These are phyloP conservation scores for Physcomitrellopsis africana DNA, from an alignment of 225 moss, liverwort and hornwort genomes.

Conservation along the genomic window DNA sequence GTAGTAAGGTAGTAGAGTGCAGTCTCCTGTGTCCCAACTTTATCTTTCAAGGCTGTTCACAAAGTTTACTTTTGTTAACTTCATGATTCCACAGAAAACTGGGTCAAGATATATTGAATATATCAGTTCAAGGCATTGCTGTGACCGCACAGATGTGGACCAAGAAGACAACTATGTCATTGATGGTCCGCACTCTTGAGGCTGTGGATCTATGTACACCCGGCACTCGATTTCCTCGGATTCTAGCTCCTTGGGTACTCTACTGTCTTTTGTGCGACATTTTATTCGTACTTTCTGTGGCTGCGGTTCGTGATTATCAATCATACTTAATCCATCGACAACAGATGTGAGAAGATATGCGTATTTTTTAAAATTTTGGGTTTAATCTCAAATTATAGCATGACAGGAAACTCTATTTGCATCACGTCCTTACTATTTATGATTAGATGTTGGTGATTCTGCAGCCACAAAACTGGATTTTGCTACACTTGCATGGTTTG, in stretches of 20 bases:
- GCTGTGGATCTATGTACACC: conserved; percentile 66
- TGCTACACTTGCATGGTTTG: background rate
- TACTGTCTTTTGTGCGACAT: background rate
- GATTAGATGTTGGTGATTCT: conserved; percentile 6
- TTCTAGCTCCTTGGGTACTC: conserved; percentile 63
- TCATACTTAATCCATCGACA: too few species aligned
- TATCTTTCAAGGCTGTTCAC: background rate
- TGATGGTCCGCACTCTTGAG: conserved; percentile 68
- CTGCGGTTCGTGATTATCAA: conserved; percentile 9
- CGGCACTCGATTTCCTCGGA: conserved; percentile 61
- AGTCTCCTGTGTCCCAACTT: background rate
- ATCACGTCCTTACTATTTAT: background rate
- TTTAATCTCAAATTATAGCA: conserved; percentile 12
- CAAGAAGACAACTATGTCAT: conserved; percentile 50
- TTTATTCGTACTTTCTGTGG: conserved; percentile 9
- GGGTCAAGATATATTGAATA: conserved; percentile 56
- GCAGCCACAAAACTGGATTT: background rate
- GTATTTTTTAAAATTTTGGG: background rate
- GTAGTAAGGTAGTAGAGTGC: background rate
- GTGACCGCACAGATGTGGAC: conserved; percentile 62
- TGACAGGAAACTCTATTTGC: background rate
- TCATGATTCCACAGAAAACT: conserved; percentile 39
- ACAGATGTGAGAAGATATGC: background rate
- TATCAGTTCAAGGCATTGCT: conserved; percentile 65
- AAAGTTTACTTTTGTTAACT: conserved; percentile 8